Conservation (phyloP, 305 asterid species). For the Fraxinus platypoda region DNA sequence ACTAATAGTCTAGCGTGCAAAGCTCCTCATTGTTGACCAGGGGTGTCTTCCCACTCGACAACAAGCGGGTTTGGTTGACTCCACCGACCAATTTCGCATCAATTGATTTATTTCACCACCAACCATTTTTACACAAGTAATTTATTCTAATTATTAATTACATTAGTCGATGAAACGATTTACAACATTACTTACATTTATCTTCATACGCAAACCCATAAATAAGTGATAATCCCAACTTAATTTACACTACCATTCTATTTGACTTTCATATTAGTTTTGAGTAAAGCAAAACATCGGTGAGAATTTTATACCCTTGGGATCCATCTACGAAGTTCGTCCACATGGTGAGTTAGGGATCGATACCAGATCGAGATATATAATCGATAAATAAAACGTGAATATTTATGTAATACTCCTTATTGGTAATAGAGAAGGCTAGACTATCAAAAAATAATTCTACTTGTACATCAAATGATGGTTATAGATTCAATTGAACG, state of each 20-base stretch:
- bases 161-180: not conserved
- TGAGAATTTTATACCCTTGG: not conserved
- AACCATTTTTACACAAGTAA: not conserved
- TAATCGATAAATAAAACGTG: too few species aligned
- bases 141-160: not conserved
- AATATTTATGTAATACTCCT: too few species aligned
- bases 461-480: not conserved
- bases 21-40: not conserved
- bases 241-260: not conserved
- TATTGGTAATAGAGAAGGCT: not conserved
- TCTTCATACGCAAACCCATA: not conserved
- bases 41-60: not conserved
- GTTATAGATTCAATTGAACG: not conserved
- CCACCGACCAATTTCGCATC: not conserved
- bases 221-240: not conserved
- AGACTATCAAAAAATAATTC: too few species aligned
- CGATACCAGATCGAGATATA: not conserved
- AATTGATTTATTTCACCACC: not conserved
- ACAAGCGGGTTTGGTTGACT: not conserved
- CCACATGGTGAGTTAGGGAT: not conserved
- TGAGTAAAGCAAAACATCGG: not conserved
- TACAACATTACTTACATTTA: not conserved
- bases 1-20: not conserved
- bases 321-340: not conserved
- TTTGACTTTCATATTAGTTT: not conserved